phyloP scores from a whole-genome alignment of 176 grass and related monocot genomes.

The Ensete ventricosum region DNA sequence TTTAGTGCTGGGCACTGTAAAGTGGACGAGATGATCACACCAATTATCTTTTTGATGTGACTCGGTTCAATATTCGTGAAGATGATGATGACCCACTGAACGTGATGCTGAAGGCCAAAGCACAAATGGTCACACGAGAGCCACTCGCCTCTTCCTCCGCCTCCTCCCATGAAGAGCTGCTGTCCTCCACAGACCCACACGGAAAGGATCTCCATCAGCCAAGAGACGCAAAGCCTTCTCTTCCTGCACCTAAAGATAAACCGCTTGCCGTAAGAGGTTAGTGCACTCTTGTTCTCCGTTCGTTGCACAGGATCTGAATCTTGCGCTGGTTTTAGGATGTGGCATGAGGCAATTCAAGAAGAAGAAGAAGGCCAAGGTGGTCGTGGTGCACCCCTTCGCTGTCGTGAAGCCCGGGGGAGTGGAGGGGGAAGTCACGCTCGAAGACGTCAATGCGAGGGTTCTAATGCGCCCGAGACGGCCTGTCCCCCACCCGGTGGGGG shows the following conservation, averaged over 20 bases:
- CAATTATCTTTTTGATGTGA: too few relatives aligned
- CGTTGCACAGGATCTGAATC: background rate
- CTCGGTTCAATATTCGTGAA: background rate
- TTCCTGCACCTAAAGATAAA: background rate
- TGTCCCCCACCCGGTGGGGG: constrained; percentile 84
- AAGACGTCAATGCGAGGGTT: constrained; percentile 81
- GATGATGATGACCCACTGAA: constrained; percentile 3
- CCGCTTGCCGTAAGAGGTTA: background rate
- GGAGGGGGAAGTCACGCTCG: constrained; percentile 80
- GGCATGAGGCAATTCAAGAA: background rate
- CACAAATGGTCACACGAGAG: constrained; percentile 23
- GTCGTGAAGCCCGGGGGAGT: constrained; percentile 79
- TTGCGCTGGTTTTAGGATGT: background rate
- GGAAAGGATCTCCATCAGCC: background rate
- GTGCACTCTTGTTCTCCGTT: too few relatives aligned
- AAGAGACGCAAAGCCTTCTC: too few relatives aligned
- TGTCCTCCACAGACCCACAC: constrained; percentile 1
- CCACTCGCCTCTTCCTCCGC: constrained; percentile 38
- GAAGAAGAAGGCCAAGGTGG: constrained; percentile 4
- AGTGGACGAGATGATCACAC: too few relatives aligned
- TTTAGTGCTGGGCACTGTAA: too few relatives aligned
- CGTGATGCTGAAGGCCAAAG: constrained; percentile 21
- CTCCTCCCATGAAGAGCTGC: constrained; percentile 22
- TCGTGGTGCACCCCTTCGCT: constrained; percentile 61
- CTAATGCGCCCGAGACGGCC: constrained; percentile 59